Conservation (phyloP, 768 basidiomycete species). For the Pleurotus eryngii region DNA sequence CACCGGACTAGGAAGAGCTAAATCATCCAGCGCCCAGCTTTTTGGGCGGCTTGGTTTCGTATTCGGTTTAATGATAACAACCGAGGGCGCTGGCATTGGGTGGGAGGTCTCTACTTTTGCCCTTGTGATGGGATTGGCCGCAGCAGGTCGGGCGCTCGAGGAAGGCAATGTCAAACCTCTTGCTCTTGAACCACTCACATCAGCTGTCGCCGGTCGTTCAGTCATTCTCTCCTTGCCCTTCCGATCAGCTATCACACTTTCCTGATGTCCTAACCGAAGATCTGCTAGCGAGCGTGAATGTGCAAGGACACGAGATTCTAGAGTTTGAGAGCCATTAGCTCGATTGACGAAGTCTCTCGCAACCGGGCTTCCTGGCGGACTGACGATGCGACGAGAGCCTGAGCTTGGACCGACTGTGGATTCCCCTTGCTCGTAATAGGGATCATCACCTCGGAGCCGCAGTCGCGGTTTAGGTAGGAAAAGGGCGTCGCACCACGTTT, state of each 20-base stretch:
- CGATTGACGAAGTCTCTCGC: slow-evolving; percentile 15
- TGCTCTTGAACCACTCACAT: not conserved
- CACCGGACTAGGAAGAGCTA: slow-evolving; percentile 54
- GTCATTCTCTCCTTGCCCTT: slow-evolving; percentile 5
- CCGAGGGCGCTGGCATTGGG: too few relatives aligned
- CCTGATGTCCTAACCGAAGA: slow-evolving; percentile 14
- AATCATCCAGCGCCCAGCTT: slow-evolving; percentile 59
- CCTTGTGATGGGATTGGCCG: not conserved
- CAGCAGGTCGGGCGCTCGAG: not conserved
- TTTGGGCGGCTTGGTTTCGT: slow-evolving; percentile 40
- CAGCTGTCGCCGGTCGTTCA: not conserved
- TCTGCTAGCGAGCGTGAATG: slow-evolving; percentile 47
- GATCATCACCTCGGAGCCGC: slow-evolving; percentile 34
- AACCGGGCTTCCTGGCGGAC: slow-evolving; percentile 48
- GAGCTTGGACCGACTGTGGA: not conserved
- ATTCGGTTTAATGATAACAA: too few relatives aligned
- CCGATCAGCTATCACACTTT: not conserved
- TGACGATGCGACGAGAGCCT: slow-evolving; percentile 35
- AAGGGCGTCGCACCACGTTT: slow-evolving; percentile 81
- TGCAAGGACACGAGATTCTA: slow-evolving; percentile 41
- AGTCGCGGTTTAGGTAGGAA: slow-evolving; percentile 75
- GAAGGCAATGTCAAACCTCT: slow-evolving; percentile 4
- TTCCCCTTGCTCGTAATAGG: not conserved
- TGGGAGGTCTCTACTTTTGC: too few relatives aligned
- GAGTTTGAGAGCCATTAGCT: slow-evolving; percentile 24